These are phyloP conservation scores for Aspergillus ostianus DNA, from an alignment of 495 filamentous ascomycete species.

Conservation along the genomic window DNA sequence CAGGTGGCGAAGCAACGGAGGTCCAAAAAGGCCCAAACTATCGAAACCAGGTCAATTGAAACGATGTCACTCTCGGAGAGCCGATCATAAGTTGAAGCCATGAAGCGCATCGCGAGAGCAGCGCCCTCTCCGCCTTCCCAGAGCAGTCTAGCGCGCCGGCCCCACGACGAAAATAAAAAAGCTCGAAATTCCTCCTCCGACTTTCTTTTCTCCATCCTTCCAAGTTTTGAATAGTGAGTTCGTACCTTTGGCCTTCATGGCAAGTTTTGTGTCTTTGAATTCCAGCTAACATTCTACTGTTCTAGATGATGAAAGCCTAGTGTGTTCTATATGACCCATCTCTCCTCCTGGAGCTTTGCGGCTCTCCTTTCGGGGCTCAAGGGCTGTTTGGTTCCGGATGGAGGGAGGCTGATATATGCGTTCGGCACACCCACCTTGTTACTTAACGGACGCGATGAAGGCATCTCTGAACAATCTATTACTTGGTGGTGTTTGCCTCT, in stretches of 20 bases:
- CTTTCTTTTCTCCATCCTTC: constrained; percentile 83
- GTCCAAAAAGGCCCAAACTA: constrained; percentile 6
- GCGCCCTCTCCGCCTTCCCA: not conserved
- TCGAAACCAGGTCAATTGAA: not conserved
- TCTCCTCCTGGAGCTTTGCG: constrained; percentile 61
- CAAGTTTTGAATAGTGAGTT: constrained; percentile 94
- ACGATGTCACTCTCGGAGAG: too few relatives aligned
- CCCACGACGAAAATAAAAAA: constrained; percentile 19
- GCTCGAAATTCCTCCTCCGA: constrained; percentile 20
- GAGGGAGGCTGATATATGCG: constrained; percentile 90
- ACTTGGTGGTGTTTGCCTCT: constrained; percentile 43
- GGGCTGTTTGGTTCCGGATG: constrained; percentile 68
- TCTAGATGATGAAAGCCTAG: constrained; percentile 99
- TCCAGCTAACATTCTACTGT: constrained; percentile 40
- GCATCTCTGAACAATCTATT: constrained; percentile 83
- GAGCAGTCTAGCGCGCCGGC: constrained; percentile 28
- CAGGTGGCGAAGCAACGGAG: constrained; percentile 14
- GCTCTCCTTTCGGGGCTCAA: constrained; percentile 95
- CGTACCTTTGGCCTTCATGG: constrained; percentile 10
- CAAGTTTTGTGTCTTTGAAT: not conserved
- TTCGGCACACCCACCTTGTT: constrained; percentile 99
- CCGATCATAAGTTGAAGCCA: not conserved
- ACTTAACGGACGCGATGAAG: constrained; percentile 90
- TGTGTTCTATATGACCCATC: constrained; percentile 86
- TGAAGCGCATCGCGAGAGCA: not conserved